These are phyloP conservation scores for Dryas alaskensis DNA, from an alignment of 306 rosid genomes.

Conservation along the genomic window DNA sequence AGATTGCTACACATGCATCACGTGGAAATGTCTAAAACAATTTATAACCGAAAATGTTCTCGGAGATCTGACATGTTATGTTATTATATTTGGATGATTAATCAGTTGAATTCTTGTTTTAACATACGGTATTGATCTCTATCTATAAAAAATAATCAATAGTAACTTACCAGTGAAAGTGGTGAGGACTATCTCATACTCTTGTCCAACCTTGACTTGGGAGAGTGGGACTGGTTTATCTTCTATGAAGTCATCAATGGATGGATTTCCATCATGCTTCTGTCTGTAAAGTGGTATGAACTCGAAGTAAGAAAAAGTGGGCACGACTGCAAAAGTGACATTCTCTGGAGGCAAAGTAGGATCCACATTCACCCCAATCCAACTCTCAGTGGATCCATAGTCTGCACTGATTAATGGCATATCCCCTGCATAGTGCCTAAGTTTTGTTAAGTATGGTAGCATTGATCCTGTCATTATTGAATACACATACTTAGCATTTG, in stretches of 20 bases:
- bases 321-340: conserved; percentile 78
- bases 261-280: conserved; percentile 29
- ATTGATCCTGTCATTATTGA: conserved; percentile 95
- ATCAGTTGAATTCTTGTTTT: too few relatives aligned
- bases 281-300: conserved; percentile 71
- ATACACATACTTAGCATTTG: conserved; percentile 76
- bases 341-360: conserved; percentile 69
- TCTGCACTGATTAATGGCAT: conserved; percentile 86
- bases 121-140: too few relatives aligned
- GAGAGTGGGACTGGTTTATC: conserved; percentile 76
- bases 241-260: conserved; percentile 62
- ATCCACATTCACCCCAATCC: conserved; percentile 92
- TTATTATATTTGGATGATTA: too few relatives aligned
- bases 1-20: too few relatives aligned
- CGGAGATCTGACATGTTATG: too few relatives aligned
- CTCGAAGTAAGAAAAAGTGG: conserved; percentile 89
- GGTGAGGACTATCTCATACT: conserved; percentile 84
- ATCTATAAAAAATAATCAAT: background rate
- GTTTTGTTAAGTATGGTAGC: conserved; percentile 74
- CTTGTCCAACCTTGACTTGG: conserved; percentile 65
- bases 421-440: conserved; percentile 67
- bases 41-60: too few relatives aligned
- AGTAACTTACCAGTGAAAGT: conserved; percentile 74
- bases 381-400: conserved; percentile 95
- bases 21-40: too few relatives aligned